Percentiles rank a stretch among this genome's conserved stretches.
Evolutionary conservation across 1,139 yeast genomes (phyloP).

Genomic region (Hemisphaericaspora xylofermentans): DNA sequence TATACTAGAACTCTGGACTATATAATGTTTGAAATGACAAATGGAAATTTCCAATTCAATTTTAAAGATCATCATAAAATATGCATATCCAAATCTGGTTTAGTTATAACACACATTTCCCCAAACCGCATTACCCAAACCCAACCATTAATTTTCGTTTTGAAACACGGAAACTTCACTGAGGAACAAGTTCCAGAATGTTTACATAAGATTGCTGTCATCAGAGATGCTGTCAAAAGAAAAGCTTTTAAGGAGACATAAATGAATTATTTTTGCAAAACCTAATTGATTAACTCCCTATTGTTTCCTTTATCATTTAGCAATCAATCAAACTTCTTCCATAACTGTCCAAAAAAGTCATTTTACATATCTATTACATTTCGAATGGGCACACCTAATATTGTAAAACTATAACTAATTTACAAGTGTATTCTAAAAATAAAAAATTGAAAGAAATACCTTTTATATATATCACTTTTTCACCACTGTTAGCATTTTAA

Average conservation of each 20-base stretch:
- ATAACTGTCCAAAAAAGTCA: not conserved
- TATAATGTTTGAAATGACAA: constrained; percentile 91
- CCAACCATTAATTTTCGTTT: constrained; percentile 57
- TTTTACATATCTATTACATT: not conserved
- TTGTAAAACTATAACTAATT: not conserved
- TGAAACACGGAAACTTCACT: constrained; percentile 65
- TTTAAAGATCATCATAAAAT: constrained; percentile 93
- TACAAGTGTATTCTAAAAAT: not conserved
- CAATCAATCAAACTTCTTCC: not conserved
- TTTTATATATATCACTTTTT: constrained; percentile 2
- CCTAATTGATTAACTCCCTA: not conserved
- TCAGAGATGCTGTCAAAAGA: constrained; percentile 42
- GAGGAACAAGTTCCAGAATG: constrained; percentile 54
- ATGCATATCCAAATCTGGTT: constrained; percentile 74
- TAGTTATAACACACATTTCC: constrained; percentile 77
- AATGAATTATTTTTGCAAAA: not conserved
- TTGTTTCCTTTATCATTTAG: not conserved
- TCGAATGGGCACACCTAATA: not conserved
- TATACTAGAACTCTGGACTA: constrained; percentile 75
- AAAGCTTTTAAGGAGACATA: constrained; percentile 36
- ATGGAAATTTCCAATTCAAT: constrained; percentile 90
- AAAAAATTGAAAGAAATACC: not conserved
- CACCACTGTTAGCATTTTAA: constrained; percentile 1
- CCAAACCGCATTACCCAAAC: constrained; percentile 75
- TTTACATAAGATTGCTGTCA: constrained; percentile 34